A percentile compares a stretch with the other conserved stretches of the same genome.
phyloP scores from a whole-genome alignment of 2,329 filamentous ascomycete species.

The Diaporthe caulivora region DNA sequence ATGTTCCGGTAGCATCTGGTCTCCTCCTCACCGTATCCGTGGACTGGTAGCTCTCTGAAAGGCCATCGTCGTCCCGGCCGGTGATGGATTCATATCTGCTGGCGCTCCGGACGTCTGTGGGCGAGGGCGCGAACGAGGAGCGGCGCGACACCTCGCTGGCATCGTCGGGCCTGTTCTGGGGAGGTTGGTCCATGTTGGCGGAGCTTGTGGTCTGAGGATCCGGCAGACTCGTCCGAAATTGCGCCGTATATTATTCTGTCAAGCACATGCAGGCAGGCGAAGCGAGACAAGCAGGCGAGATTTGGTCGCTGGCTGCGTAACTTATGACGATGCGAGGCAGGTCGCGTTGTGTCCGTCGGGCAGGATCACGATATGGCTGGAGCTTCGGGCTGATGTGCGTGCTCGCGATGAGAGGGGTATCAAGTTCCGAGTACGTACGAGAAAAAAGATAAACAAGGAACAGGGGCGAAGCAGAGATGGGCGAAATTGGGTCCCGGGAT shows the following conservation, averaged over 20 bases:
- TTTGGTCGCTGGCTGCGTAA: conserved; percentile 5
- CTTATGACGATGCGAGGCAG: background rate
- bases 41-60: conserved; percentile 69
- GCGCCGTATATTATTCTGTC: background rate
- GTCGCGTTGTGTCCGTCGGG: conserved; percentile 22
- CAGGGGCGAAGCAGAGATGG: conserved; percentile 18
- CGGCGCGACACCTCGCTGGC: conserved; percentile 33
- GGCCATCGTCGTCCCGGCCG: conserved; percentile 55
- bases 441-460: conserved; percentile 29
- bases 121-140: conserved; percentile 56
- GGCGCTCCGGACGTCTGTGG: conserved; percentile 63
- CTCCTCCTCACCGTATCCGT: conserved; percentile 71
- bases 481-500: conserved; percentile 15
- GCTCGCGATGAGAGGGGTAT: conserved; percentile 5
- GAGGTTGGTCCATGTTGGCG: conserved; percentile 59
- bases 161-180: conserved; percentile 42
- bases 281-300: background rate
- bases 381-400: conserved; percentile 17
- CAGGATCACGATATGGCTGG: conserved; percentile 6
- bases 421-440: conserved; percentile 26
- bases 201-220: background rate
- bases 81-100: conserved; percentile 51
- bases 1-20: conserved; percentile 60
- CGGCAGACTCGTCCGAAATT: background rate
- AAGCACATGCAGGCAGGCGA: background rate